Base-by-base conservation (phyloP, 2,329 filamentous ascomycete genomes). In the Endoconidiophora polonica region DNA sequence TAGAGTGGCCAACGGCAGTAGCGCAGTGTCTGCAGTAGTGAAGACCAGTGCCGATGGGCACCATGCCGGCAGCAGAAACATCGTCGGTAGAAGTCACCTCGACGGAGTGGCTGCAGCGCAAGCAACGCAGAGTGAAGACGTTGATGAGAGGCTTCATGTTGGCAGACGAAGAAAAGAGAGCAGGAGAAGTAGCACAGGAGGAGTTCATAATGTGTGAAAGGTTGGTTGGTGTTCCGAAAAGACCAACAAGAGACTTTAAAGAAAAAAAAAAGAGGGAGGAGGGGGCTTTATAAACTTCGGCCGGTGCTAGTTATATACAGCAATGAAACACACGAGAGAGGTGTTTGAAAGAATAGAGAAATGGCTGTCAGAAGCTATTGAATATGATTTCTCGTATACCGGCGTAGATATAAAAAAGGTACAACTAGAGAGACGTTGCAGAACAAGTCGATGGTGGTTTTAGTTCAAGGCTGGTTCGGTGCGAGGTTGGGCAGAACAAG, bases 11-110 rank as follows among this genome's bases (percentile, higher is more conserved):
- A 29, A 77, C 74, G 60, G 77, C 74, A 59, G 71, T 73, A 53
- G 77, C 77, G 60, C 77, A 81, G 36, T 74, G 69, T 53, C 72
- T 68, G 64, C 77, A 81, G 51, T 53, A 53, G 63, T 81, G 81
- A 66, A 80, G 80, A 61, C 78, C 78, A 61, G 75, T 73, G 2
- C 76, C 75, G 54, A 81, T 76, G 58, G 73, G 70, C 12, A 81
- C 71, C 77, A 81, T 81, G 54, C 76, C 77, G 52, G 67, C 73
- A 41, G 72, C 66, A 56, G 64, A 66, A 46, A 71, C 66, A 61
- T 79, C 74, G 60, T 79, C 76, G 29, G 74, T 77, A 6, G 73
- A 71, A 5, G 76, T 77, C 24, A 73, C 69, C 65, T 81, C 77
- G 49, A 75, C 74, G 49, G 72, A 69, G 52, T 72, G 71, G 40